These are phyloP conservation scores for Termitomyces sp. DNA, from an alignment of 768 basidiomycete genomes.

Conservation along the genomic window DNA sequence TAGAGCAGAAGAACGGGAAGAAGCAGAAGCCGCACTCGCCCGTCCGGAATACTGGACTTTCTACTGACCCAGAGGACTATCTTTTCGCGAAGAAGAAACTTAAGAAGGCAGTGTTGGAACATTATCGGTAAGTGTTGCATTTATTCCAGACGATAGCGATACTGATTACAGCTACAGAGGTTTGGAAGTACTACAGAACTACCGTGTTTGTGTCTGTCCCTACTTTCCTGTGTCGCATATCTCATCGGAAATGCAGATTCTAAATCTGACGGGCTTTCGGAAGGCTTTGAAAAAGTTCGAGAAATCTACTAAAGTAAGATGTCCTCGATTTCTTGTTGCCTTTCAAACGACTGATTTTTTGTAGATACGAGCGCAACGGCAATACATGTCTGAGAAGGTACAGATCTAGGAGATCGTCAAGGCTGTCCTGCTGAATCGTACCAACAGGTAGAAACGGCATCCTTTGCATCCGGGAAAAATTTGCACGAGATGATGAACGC, in stretches of 20 bases:
- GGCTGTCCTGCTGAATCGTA: neutral
- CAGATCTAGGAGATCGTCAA: neutral
- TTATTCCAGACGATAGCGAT: neutral
- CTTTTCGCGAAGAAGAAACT: conserved; percentile 78
- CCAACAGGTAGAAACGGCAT: conserved; percentile 57
- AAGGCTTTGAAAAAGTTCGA: conserved; percentile 86
- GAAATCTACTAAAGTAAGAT: conserved; percentile 60
- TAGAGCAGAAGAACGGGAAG: conserved; percentile 2
- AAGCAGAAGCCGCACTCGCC: conserved; percentile 3
- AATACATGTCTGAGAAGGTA: conserved; percentile 81
- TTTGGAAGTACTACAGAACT: conserved; percentile 83
- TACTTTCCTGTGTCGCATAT: neutral
- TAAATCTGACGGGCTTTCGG: conserved; percentile 88
- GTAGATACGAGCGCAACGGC: conserved; percentile 63
- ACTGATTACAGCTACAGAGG: conserved; percentile 37
- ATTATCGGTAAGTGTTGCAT: conserved; percentile 55
- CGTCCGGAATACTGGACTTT: conserved; percentile 11
- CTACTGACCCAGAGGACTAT: conserved; percentile 73
- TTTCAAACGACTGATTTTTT: neutral
- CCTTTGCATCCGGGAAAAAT: conserved; percentile 57
- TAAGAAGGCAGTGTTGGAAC: conserved; percentile 77
- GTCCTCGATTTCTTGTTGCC: neutral
- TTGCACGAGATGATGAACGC: conserved; percentile 66
- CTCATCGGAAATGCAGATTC: conserved; percentile 35
- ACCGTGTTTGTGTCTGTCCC: conserved; percentile 49